Percentiles rank a stretch among this genome's conserved stretches.
phyloP scores from a whole-genome alignment of 2,329 filamentous ascomycete genomes.

The Kalaharituber pfeilii region DNA sequence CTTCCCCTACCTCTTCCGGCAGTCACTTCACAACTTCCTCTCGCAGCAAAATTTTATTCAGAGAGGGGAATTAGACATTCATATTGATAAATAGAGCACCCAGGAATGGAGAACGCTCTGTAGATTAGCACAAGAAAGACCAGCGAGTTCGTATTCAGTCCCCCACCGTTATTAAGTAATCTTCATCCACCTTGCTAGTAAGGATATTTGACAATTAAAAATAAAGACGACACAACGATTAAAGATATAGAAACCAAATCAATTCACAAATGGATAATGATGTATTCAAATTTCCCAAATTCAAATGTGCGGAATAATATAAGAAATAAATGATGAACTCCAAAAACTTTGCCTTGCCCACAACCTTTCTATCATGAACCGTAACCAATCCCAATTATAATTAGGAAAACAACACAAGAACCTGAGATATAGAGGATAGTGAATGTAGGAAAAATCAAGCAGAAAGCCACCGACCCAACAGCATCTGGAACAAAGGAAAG shows the following conservation, averaged over 20 bases:
- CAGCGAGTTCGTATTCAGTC: too few relatives aligned
- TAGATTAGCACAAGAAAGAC: too few relatives aligned
- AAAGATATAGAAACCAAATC: neutral
- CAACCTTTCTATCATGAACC: neutral
- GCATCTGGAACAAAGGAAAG: neutral
- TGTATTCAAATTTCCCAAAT: too few relatives aligned
- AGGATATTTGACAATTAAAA: neutral
- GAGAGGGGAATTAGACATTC: too few relatives aligned
- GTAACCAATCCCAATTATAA: neutral
- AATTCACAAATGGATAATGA: too few relatives aligned
- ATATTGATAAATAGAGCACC: too few relatives aligned
- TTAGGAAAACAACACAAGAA: neutral
- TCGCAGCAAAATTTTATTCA: too few relatives aligned
- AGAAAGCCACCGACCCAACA: neutral
- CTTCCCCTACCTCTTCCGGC: too few relatives aligned
- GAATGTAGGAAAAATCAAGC: neutral
- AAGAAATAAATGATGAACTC: neutral
- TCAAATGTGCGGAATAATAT: neutral
- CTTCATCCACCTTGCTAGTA: neutral
- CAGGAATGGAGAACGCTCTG: neutral
- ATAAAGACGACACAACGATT: neutral
- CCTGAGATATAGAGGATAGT: neutral
- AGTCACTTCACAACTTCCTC: too few relatives aligned
- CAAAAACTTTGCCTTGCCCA: neutral
- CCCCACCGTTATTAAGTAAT: neutral